A percentile compares a stretch with the other conserved stretches of the same genome.
Evolutionary conservation across 1,284 basidiomycete genomes (phyloP).

Genomic region (Violaceomyces palustris): DNA sequence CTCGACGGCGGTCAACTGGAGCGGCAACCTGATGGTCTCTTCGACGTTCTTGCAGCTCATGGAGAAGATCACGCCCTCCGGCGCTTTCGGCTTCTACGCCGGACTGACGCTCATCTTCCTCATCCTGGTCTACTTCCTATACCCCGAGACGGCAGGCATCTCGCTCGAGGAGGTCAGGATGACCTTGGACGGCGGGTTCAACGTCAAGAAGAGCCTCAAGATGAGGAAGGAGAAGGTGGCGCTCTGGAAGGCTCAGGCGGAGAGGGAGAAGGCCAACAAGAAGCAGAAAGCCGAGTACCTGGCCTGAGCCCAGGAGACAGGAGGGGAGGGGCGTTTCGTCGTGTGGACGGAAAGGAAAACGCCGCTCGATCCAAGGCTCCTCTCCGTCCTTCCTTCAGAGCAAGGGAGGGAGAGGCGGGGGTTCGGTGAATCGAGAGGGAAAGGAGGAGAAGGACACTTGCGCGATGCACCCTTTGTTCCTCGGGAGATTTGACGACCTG

Average conservation of each 20-base stretch:
- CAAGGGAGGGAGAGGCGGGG: too few species aligned
- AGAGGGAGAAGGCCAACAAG: not conserved
- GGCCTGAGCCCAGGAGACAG: too few species aligned
- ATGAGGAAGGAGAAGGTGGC: slow-evolving; percentile 47
- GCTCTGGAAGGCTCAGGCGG: slow-evolving; percentile 26
- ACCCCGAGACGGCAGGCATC: slow-evolving; percentile 58
- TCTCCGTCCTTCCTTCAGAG: too few species aligned
- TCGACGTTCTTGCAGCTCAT: slow-evolving; percentile 74
- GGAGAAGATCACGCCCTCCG: slow-evolving; percentile 66
- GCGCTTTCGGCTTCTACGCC: slow-evolving; percentile 65
- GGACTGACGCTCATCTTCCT: slow-evolving; percentile 68
- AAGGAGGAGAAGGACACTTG: too few species aligned
- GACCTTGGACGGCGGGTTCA: slow-evolving; percentile 56
- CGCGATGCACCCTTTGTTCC: too few species aligned
- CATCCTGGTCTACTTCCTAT: slow-evolving; percentile 62
- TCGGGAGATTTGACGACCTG: too few species aligned
- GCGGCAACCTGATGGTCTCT: slow-evolving; percentile 69
- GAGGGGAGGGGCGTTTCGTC: too few species aligned
- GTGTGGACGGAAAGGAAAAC: too few species aligned
- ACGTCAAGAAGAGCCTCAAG: slow-evolving; percentile 53
- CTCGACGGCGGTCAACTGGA: slow-evolving; percentile 76
- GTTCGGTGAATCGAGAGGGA: too few species aligned
- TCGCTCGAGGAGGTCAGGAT: slow-evolving; percentile 68
- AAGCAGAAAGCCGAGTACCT: too few species aligned
- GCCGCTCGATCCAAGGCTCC: too few species aligned